Percentiles rank a stretch among this genome's conserved stretches.
These are phyloP conservation scores for Boletus reticulatus DNA, from an alignment of 768 basidiomycete species.

Conservation along the genomic window DNA sequence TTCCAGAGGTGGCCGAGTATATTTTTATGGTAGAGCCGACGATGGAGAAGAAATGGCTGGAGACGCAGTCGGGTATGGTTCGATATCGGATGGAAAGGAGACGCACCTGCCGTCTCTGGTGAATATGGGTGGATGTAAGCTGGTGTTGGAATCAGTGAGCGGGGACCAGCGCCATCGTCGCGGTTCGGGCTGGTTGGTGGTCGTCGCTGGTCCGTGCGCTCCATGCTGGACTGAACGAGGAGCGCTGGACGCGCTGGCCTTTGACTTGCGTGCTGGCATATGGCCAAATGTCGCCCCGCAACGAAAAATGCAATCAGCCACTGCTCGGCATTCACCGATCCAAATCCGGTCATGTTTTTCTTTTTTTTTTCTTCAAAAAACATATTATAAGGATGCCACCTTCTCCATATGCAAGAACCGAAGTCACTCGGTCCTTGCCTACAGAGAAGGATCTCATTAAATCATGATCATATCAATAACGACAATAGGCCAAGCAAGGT, in stretches of 20 bases:
- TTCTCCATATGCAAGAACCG: slow-evolving; percentile 33
- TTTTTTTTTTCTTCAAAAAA: background rate
- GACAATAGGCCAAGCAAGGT: background rate
- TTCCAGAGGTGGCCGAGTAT: slow-evolving; percentile 73
- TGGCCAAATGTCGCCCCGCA: slow-evolving; percentile 6
- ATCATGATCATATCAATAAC: background rate
- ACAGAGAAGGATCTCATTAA: slow-evolving; percentile 20
- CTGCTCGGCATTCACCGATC: slow-evolving; percentile 23
- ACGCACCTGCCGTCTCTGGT: slow-evolving; percentile 84
- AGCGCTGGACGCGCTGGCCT: slow-evolving; percentile 44
- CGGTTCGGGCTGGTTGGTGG: slow-evolving; percentile 1
- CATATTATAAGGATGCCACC: background rate
- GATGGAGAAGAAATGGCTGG: slow-evolving; percentile 87
- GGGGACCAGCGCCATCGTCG: slow-evolving; percentile 59
- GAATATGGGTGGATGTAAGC: slow-evolving; percentile 70
- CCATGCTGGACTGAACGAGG: slow-evolving; percentile 12
- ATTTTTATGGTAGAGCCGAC: slow-evolving; percentile 82
- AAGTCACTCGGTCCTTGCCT: slow-evolving; percentile 23
- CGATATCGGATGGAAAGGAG: slow-evolving; percentile 9
- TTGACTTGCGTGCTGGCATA: slow-evolving; percentile 44
- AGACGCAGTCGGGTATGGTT: slow-evolving; percentile 8
- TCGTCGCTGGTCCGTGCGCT: slow-evolving; percentile 17
- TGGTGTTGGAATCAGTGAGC: slow-evolving; percentile 66
- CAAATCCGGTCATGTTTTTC: slow-evolving; percentile 12
- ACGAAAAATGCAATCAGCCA: slow-evolving; percentile 25